Percentiles rank a stretch among this genome's conserved stretches.
Evolutionary conservation across 139 green algal species (phyloP).

Genomic region (Picochlorum sp.): DNA sequence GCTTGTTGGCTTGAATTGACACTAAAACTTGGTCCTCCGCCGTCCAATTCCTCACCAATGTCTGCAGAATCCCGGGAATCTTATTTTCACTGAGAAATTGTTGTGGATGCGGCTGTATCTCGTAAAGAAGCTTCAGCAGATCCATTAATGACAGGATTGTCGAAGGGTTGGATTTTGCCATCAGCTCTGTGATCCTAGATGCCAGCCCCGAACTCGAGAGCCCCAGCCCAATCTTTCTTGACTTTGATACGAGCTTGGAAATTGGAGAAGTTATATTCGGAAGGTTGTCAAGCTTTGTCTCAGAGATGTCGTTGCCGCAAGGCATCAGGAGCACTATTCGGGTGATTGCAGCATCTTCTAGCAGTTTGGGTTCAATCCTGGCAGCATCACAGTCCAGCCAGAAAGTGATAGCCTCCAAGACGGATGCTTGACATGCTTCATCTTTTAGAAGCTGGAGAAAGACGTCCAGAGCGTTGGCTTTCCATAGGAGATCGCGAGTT

Average conservation of each 20-base stretch:
- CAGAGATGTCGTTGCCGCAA: background rate
- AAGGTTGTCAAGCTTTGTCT: slow-evolving; percentile 27
- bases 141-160: slow-evolving; percentile 35
- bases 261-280: slow-evolving; percentile 26
- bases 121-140: slow-evolving; percentile 58
- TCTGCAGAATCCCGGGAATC: slow-evolving; percentile 38
- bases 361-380: slow-evolving; percentile 51
- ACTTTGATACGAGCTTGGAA: slow-evolving; percentile 27
- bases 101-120: slow-evolving; percentile 66
- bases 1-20: slow-evolving; percentile 43
- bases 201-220: slow-evolving; percentile 25
- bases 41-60: slow-evolving; percentile 13
- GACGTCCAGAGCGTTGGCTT: slow-evolving; percentile 45
- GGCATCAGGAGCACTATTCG: slow-evolving; percentile 50
- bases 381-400: slow-evolving; percentile 61
- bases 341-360: slow-evolving; percentile 33
- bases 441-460: slow-evolving; percentile 60
- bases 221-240: slow-evolving; percentile 20
- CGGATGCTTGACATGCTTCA: slow-evolving; percentile 38
- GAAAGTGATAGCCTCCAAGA: slow-evolving; percentile 52
- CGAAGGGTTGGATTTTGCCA: slow-evolving; percentile 22
- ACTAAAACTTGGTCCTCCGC: slow-evolving; percentile 33
- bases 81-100: slow-evolving; percentile 60
- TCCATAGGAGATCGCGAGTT: slow-evolving; percentile 51
- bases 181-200: slow-evolving; percentile 29